phyloP scores from a whole-genome alignment of 1,284 basidiomycete species.

The Austropuccinia psidii region DNA sequence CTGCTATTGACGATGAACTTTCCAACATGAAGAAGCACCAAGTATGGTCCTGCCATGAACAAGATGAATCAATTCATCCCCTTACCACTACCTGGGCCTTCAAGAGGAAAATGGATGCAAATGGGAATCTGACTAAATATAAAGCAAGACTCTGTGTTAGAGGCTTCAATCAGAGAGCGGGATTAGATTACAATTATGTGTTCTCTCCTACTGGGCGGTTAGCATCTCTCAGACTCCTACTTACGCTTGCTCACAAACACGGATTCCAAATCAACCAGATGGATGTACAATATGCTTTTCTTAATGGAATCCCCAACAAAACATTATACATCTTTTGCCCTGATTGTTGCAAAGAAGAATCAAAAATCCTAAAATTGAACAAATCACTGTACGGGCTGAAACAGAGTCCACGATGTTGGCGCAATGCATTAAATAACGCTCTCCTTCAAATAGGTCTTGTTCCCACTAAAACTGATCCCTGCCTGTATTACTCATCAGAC shows the following conservation, averaged over 20 bases:
- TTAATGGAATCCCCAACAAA: neutral
- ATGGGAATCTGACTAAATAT: slow-evolving; percentile 4
- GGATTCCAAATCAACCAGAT: neutral
- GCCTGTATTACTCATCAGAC: neutral
- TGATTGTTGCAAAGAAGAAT: neutral
- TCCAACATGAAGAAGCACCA: neutral
- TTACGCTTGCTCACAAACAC: neutral
- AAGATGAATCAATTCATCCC: neutral
- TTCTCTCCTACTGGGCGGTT: slow-evolving; percentile 1
- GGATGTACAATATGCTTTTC: neutral
- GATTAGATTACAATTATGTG: neutral
- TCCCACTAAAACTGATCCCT: neutral
- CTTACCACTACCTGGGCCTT: neutral
- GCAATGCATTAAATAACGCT: neutral
- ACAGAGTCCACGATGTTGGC: neutral
- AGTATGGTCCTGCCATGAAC: neutral
- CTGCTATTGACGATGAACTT: neutral
- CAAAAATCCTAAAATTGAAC: neutral
- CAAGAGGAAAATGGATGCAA: neutral
- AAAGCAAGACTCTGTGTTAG: slow-evolving; percentile 2
- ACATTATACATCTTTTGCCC: neutral
- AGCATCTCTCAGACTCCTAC: neutral
- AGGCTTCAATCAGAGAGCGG: neutral
- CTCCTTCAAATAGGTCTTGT: neutral
- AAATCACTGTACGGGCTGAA: neutral